Percentiles rank a stretch among this genome's conserved stretches.
Evolutionary conservation across 2,329 filamentous ascomycete species (phyloP).

Genomic region (Basipetospora chlamydospora): DNA sequence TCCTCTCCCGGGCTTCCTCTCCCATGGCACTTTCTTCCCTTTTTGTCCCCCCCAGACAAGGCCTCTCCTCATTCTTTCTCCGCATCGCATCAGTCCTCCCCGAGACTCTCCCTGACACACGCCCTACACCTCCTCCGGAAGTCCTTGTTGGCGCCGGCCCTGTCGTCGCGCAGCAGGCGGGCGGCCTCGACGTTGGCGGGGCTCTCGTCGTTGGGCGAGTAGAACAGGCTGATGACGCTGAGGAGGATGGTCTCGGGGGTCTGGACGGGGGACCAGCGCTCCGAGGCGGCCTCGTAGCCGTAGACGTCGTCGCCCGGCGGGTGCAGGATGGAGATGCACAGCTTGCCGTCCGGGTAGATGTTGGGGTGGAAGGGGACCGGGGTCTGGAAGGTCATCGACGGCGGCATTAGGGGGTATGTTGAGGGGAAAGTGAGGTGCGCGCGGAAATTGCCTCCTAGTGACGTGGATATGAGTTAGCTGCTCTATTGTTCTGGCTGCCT

Average conservation of each 20-base stretch:
- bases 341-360: slow-evolving; percentile 72
- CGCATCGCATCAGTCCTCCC: slow-evolving; percentile 57
- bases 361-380: slow-evolving; percentile 89
- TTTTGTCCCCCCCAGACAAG: not conserved
- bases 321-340: slow-evolving; percentile 96
- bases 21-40: not conserved
- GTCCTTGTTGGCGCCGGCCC: slow-evolving; percentile 43
- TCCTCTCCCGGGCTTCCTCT: not conserved
- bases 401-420: slow-evolving; percentile 77
- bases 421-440: slow-evolving; percentile 70
- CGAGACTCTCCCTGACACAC: slow-evolving; percentile 69
- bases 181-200: slow-evolving; percentile 93
- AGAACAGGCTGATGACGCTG: slow-evolving; percentile 82
- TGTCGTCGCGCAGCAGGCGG: slow-evolving; percentile 70
- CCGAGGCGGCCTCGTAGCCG: slow-evolving; percentile 79
- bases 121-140: slow-evolving; percentile 67
- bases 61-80: too few species aligned
- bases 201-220: slow-evolving; percentile 86
- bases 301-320: slow-evolving; percentile 87
- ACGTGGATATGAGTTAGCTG: slow-evolving; percentile 4
- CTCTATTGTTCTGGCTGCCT: not conserved
- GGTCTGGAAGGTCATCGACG: slow-evolving; percentile 71
- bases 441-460: slow-evolving; percentile 76
- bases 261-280: slow-evolving; percentile 92
- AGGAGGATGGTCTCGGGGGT: slow-evolving; percentile 88